Base-by-base conservation (phyloP, 805 yeast genomes). In the Kluyveromyces aestuarii region DNA sequence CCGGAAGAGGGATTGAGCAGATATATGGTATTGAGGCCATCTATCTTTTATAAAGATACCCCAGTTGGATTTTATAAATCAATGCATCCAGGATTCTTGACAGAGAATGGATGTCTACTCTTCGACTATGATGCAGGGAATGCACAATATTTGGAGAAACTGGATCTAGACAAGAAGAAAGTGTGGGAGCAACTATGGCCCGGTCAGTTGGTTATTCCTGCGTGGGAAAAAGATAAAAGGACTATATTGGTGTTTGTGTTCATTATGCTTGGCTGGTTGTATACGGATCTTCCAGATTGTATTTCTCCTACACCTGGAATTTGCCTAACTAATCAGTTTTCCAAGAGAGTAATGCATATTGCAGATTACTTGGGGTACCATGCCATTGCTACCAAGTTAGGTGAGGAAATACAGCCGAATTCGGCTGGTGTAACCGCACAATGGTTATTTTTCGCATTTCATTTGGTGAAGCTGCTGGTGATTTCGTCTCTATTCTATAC, bases 221-320 rank as follows among this genome's bases (percentile, higher is more conserved):
- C 56, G 38, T 66, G 69, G 69, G 60, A 59, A 21, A 48, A 49
- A 11, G 55, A 56, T n/a, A 49, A 45, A 14, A 47, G 42, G 1
- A 51, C 49, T 21, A 50, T 62, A 13, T 21, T 45, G 16, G 43
- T 50, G 5, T 62, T 55, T 38, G 46, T 49, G 3, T 27, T 43
- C 1, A 46, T 66, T 2, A 68, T 87, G 57, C 46, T 76, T 9
- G 67, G 69, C 16, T 93, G 99, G 98, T 75, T 93, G 50, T 93
- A 90, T 66, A 82, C 96, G 1, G 98, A 93, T 69, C 74, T 93
- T 63, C 99, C 99, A 1, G 96, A 88, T 61, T 76, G 73, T 57
- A 72, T 88, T 47, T 79, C 90, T 36, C 97, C 97, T 44, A 91
- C 98, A 4, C 98, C 98, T 0, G 96, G 96, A 21, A 75, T 81